A percentile compares a stretch with the other conserved stretches of the same genome.
These are phyloP conservation scores for Rosa multiflora DNA, from an alignment of 306 rosid species.

Conservation along the genomic window DNA sequence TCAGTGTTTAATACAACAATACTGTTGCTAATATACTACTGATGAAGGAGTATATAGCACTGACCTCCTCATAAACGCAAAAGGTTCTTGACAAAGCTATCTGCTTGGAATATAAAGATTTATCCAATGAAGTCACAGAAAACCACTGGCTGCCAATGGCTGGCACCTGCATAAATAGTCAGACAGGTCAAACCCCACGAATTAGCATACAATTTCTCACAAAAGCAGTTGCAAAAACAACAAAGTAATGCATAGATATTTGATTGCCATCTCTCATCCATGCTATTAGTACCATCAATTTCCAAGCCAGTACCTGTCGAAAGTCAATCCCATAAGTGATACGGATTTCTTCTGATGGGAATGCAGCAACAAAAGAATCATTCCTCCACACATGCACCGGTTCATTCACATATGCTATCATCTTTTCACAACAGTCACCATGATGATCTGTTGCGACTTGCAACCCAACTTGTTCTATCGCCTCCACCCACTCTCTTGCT, in stretches of 20 bases:
- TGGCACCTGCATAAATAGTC: conserved; percentile 49
- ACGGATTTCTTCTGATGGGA: conserved; percentile 54
- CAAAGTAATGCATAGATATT: not conserved
- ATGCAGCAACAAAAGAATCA: conserved; percentile 74
- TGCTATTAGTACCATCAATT: not conserved
- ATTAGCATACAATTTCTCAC: not conserved
- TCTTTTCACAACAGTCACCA: conserved; percentile 56
- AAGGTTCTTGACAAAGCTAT: conserved; percentile 86
- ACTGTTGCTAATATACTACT: not conserved
- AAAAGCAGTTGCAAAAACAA: not conserved
- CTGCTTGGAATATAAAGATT: conserved; percentile 47
- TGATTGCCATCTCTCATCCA: not conserved
- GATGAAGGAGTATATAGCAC: conserved; percentile 22
- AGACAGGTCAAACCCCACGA: not conserved
- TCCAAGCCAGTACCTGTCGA: conserved; percentile 57
- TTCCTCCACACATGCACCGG: conserved; percentile 64
- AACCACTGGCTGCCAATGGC: conserved; percentile 83
- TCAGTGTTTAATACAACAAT: not conserved
- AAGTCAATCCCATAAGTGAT: conserved; percentile 78
- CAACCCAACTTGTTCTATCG: conserved; percentile 66
- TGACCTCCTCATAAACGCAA: conserved; percentile 85
- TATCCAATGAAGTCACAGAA: conserved; percentile 53
- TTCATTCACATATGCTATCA: conserved; percentile 68
- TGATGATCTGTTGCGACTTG: conserved; percentile 49
- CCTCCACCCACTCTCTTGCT: conserved; percentile 75